A percentile compares a stretch with the other conserved stretches of the same genome.
These are phyloP conservation scores for Penicillium turbatum DNA, from an alignment of 495 filamentous ascomycete species.

Conservation along the genomic window DNA sequence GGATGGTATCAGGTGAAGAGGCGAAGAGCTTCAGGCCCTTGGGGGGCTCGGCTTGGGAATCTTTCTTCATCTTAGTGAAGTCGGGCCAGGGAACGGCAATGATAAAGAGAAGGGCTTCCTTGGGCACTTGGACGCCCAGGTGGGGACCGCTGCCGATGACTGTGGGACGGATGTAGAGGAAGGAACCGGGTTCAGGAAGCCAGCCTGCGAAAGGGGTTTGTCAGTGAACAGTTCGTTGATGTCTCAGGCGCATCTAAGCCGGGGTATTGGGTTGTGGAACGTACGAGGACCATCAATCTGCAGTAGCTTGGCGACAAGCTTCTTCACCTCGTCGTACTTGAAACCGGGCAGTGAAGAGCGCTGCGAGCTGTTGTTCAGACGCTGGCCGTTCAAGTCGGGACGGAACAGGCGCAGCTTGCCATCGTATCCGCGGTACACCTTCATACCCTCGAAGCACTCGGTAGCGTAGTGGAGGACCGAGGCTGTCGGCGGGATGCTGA, in stretches of 20 bases:
- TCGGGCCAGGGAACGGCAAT: constrained; percentile 71
- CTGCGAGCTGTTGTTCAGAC: constrained; percentile 65
- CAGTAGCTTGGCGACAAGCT: constrained; percentile 65
- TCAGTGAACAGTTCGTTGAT: constrained; percentile 7
- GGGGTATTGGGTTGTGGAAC: constrained; percentile 14
- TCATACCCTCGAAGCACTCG: constrained; percentile 89
- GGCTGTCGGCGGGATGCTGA: constrained; percentile 78
- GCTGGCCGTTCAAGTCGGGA: constrained; percentile 68
- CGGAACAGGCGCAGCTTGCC: constrained; percentile 82
- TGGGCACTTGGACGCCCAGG: constrained; percentile 76
- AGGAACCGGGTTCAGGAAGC: constrained; percentile 63
- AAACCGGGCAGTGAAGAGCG: constrained; percentile 78
- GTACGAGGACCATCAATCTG: constrained; percentile 45
- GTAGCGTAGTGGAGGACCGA: constrained; percentile 88
- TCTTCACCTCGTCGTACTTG: constrained; percentile 63
- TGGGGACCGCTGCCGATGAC: constrained; percentile 77
- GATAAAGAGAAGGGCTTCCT: constrained; percentile 80
- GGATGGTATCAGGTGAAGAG: constrained; percentile 67
- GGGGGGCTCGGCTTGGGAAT: constrained; percentile 19
- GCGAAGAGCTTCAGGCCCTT: constrained; percentile 73
- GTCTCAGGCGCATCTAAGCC: not conserved
- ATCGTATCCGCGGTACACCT: constrained; percentile 79
- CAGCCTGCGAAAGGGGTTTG: constrained; percentile 50
- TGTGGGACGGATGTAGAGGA: constrained; percentile 79
- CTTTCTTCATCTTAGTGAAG: constrained; percentile 37